phyloP scores from a whole-genome alignment of 2,329 filamentous ascomycete species.

The Aplosporella prunicola region DNA sequence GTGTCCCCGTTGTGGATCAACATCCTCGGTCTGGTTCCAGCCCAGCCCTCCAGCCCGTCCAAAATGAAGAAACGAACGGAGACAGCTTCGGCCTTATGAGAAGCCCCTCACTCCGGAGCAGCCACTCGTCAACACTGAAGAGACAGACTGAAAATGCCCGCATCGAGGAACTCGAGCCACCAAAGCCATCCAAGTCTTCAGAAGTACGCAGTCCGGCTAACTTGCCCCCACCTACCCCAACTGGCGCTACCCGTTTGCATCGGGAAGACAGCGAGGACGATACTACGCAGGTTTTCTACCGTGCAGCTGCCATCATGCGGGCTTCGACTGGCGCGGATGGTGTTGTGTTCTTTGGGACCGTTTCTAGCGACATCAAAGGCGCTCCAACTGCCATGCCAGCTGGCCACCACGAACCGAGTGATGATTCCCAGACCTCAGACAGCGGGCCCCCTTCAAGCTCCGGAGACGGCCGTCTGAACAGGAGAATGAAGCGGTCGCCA shows the following conservation, averaged over 20 bases:
- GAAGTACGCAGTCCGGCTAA: no score
- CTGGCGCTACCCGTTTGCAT: no score
- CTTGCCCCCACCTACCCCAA: not conserved
- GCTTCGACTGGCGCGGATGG: slow-evolving; percentile 25
- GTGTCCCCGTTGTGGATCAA: slow-evolving; percentile 18
- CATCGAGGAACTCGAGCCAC: slow-evolving; percentile 15
- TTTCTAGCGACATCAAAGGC: slow-evolving; percentile 19
- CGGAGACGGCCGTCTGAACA: not conserved
- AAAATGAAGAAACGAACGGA: slow-evolving; percentile 9
- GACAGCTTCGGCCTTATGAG: not conserved
- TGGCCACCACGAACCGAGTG: slow-evolving; percentile 23
- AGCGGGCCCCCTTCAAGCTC: slow-evolving; percentile 15
- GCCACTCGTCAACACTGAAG: slow-evolving; percentile 15
- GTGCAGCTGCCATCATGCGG: slow-evolving; percentile 24
- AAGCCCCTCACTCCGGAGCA: slow-evolving; percentile 5
- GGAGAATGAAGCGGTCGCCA: slow-evolving; percentile 1
- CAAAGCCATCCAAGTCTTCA: no score
- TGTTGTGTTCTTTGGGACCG: slow-evolving; percentile 21
- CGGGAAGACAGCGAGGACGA: slow-evolving; percentile 15
- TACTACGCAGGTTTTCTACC: slow-evolving; percentile 15
- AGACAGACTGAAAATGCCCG: slow-evolving; percentile 27
- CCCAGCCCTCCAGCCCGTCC: slow-evolving; percentile 13
- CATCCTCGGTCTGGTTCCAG: not conserved
- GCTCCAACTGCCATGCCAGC: slow-evolving; percentile 14
- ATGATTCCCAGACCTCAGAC: slow-evolving; percentile 23